phyloP scores from a whole-genome alignment of 2,329 filamentous ascomycete genomes.

The Curvularia verruculosa region DNA sequence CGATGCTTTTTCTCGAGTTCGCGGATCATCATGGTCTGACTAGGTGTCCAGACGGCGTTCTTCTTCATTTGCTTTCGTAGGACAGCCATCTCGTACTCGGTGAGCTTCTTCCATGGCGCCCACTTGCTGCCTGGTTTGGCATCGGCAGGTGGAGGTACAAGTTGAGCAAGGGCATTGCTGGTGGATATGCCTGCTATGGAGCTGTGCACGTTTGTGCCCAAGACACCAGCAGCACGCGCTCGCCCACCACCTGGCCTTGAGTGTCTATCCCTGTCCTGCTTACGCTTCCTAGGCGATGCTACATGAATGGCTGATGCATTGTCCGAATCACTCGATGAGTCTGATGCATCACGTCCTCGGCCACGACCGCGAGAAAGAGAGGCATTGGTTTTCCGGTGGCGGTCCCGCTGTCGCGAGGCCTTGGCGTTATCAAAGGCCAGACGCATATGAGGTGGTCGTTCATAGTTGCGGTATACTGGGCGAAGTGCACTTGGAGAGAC shows the following conservation, averaged over 20 bases:
- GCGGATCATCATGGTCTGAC: constrained; percentile 82
- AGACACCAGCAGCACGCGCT: constrained; percentile 51
- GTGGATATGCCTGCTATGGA: constrained; percentile 64
- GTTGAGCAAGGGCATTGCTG: constrained; percentile 64
- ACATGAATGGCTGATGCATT: constrained; percentile 27
- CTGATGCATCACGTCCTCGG: constrained; percentile 17
- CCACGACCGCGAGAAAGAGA: constrained; percentile 24
- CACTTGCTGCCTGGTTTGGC: constrained; percentile 65
- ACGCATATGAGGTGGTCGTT: constrained; percentile 37
- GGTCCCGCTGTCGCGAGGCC: constrained; percentile 30
- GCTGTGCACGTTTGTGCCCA: constrained; percentile 61
- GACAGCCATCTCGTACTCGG: constrained; percentile 71
- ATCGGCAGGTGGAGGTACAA: constrained; percentile 65
- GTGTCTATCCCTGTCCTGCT: constrained; percentile 45
- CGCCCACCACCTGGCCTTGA: constrained; percentile 49
- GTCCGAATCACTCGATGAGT: constrained; percentile 29
- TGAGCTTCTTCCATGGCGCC: constrained; percentile 68
- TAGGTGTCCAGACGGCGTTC: constrained; percentile 84
- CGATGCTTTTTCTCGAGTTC: constrained; percentile 75
- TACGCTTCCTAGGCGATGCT: constrained; percentile 27
- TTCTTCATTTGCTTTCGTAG: constrained; percentile 89
- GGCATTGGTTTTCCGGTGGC: constrained; percentile 26
- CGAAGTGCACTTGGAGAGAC: constrained; percentile 49
- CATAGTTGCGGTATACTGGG: constrained; percentile 28
- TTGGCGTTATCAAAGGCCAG: constrained; percentile 35